phyloP scores from a whole-genome alignment of 192 early-diverging fungal genomes.

The Fimicolochytrium jonesii region DNA sequence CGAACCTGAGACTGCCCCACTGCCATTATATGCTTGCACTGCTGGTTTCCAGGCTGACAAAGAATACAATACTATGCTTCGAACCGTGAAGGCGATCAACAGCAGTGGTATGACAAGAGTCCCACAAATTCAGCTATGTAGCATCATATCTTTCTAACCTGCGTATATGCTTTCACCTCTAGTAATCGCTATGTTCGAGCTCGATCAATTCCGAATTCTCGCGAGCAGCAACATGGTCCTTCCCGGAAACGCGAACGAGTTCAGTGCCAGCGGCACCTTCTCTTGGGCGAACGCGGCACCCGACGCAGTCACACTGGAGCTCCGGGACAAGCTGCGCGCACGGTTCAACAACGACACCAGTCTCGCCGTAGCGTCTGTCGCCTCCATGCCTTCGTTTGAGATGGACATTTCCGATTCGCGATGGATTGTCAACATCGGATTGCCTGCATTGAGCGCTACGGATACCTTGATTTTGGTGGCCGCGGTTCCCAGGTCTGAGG shows the following conservation, averaged over 20 bases:
- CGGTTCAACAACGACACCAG: background rate
- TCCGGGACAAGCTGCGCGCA: background rate
- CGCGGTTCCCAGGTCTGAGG: background rate
- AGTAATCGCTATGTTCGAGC: background rate
- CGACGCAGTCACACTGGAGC: background rate
- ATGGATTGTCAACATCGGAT: background rate
- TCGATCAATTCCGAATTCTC: background rate
- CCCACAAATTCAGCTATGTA: too few relatives aligned
- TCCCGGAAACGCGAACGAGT: too few relatives aligned
- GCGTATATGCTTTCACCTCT: too few relatives aligned
- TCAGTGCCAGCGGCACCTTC: too few relatives aligned
- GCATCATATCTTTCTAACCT: too few relatives aligned
- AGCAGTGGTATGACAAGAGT: background rate
- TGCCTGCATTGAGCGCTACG: background rate
- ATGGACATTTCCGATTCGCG: background rate
- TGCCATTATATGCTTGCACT: background rate
- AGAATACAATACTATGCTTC: background rate
- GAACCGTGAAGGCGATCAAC: background rate
- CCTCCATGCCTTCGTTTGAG: background rate
- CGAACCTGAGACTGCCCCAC: background rate
- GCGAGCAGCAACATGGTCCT: background rate
- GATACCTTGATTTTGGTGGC: background rate
- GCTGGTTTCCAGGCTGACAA: background rate
- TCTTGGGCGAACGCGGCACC: background rate
- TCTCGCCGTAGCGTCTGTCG: background rate